Conservation (phyloP, 2,329 filamentous ascomycete species). For the Clathrospora elynae region DNA sequence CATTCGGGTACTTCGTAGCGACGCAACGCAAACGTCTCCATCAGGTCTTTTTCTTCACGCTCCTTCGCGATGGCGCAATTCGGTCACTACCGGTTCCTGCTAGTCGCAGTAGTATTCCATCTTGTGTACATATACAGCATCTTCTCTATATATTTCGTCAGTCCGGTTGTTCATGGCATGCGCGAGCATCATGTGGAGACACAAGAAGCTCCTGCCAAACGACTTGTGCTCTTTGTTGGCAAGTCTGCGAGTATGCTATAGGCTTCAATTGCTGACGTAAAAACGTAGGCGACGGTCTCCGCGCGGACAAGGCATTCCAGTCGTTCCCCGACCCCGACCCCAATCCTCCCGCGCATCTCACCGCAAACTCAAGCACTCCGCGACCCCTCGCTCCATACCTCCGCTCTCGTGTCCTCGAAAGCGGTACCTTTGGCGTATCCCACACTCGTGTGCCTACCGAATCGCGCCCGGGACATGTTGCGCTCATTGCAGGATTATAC, state of each 20-base stretch:
- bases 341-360: slow-evolving; percentile 59
- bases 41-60: slow-evolving; percentile 26
- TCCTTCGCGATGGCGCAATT: slow-evolving; percentile 57
- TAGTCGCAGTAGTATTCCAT: slow-evolving; percentile 89
- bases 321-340: slow-evolving; percentile 85
- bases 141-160: slow-evolving; percentile 99
- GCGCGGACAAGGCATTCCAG: slow-evolving; percentile 97
- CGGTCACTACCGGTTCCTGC: slow-evolving; percentile 79
- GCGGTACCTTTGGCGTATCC: slow-evolving; percentile 95
- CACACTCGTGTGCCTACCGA: slow-evolving; percentile 97
- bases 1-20: slow-evolving; percentile 36
- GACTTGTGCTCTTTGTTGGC: slow-evolving; percentile 93
- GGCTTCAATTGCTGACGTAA: slow-evolving; percentile 13
- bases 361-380: slow-evolving; percentile 66
- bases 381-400: slow-evolving; percentile 88
- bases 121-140: slow-evolving; percentile 86
- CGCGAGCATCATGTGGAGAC: slow-evolving; percentile 74
- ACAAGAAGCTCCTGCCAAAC: slow-evolving; percentile 78
- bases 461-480: slow-evolving; percentile 94
- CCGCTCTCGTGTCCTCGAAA: slow-evolving; percentile 81
- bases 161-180: slow-evolving; percentile 96
- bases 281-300: slow-evolving; percentile 77
- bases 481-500: slow-evolving; percentile 93
- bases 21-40: slow-evolving; percentile 28
- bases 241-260: slow-evolving; percentile 7